Percentiles rank a stretch among this genome's conserved stretches.
These are phyloP conservation scores for Pisolithus tinctorius DNA, from an alignment of 768 basidiomycete genomes.

Conservation along the genomic window DNA sequence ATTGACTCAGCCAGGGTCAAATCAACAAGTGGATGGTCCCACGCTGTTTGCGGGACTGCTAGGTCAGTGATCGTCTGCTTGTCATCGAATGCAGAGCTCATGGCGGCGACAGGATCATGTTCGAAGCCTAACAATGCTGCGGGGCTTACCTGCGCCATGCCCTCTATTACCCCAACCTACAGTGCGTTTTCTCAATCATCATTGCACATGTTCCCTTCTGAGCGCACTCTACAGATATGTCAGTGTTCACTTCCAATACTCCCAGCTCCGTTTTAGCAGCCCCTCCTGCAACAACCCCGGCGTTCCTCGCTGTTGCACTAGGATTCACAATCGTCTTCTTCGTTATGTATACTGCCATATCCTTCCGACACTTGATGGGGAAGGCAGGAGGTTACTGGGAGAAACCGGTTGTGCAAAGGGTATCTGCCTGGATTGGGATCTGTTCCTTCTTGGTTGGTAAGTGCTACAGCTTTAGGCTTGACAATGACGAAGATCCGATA, in stretches of 20 bases:
- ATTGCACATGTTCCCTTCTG: neutral
- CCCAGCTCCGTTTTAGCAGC: slow-evolving; percentile 52
- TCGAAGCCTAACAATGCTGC: slow-evolving; percentile 43
- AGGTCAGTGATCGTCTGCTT: slow-evolving; percentile 35
- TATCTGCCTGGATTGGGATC: slow-evolving; percentile 69
- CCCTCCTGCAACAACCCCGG: slow-evolving; percentile 54
- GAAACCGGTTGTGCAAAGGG: slow-evolving; percentile 49
- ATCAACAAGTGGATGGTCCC: slow-evolving; percentile 51
- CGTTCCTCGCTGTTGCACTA: slow-evolving; percentile 57
- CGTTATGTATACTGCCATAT: slow-evolving; percentile 55
- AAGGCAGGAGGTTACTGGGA: slow-evolving; percentile 45
- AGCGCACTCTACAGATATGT: slow-evolving; percentile 42
- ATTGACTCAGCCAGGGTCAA: slow-evolving; percentile 30
- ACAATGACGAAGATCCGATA: neutral
- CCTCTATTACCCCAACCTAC: slow-evolving; percentile 53
- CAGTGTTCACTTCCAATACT: slow-evolving; percentile 49
- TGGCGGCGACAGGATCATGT: slow-evolving; percentile 53
- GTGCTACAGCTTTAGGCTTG: slow-evolving; percentile 5
- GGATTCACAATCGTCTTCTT: slow-evolving; percentile 56
- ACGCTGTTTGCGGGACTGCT: slow-evolving; percentile 59
- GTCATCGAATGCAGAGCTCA: slow-evolving; percentile 3
- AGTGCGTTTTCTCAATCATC: slow-evolving; percentile 35
- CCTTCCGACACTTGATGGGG: slow-evolving; percentile 60
- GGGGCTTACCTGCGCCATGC: slow-evolving; percentile 46
- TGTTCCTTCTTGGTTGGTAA: slow-evolving; percentile 69